Base-by-base conservation (phyloP, 2,329 filamentous ascomycete genomes). In the Calonectria pseudoturangicola region DNA sequence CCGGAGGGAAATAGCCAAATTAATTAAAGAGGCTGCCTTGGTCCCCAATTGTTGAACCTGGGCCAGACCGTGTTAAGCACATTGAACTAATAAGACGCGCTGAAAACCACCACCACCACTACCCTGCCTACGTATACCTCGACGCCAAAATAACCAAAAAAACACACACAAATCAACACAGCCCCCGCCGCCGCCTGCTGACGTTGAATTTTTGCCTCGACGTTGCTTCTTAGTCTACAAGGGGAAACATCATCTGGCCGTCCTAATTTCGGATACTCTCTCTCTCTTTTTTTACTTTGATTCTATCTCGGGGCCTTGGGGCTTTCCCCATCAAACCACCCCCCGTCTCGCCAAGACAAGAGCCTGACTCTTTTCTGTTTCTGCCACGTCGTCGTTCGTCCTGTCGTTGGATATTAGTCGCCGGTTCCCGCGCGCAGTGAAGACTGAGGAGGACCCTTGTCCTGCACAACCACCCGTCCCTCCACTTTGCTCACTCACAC, bases 161-260 rank as follows among this genome's bases (percentile, higher is more conserved):
- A 21, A 21, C 21, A 30, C 21, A 43, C 7, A 21, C 7, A n/a
- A 45, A 18, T 65, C 71, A 3, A 69, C 72, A 76, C 75, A 76
- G 74, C 75, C 75, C 71, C 76, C 74, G 21, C 21, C 21, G 21
- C 75, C 78, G 68, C 78, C 72, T 73, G 78, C 78, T 79, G 78
- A 79, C 78, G 78, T 79, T 80, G 68, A 71, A 66, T 74, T 72
- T 78, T 79, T 66, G 74, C 77, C 76, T 58, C 54, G 60, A 76
- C 63, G 64, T 36, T 12, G 36, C 33, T 47, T 72, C 21, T 39
- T 30, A 25, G 58, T 25, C 27, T 3, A 21, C 58, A 62, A 45
- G 39, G 54, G 36, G 16, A 21, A 21, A 21, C 18, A 62, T 45
- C 30, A 33, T 18, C 12, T n/a, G 30, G 30, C 54, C 18, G 33